Conservation (phyloP, 768 basidiomycete species). For the Dacryopinax spathularia region DNA sequence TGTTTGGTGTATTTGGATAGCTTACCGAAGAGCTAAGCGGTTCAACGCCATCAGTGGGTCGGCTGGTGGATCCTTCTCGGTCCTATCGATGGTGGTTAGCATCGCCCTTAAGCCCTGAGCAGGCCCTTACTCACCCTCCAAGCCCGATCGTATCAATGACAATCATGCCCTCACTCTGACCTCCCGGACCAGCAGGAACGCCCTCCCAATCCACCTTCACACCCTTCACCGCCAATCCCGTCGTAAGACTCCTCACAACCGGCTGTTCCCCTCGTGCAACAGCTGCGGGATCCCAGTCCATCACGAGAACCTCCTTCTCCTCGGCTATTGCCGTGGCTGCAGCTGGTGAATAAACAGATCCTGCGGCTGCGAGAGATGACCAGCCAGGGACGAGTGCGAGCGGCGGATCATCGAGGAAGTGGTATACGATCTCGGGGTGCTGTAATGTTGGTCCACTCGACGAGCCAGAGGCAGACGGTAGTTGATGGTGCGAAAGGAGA, state of each 20-base stretch:
- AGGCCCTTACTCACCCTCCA: not conserved
- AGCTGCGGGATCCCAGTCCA: not conserved
- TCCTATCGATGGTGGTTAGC: not conserved
- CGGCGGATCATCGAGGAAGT: not conserved
- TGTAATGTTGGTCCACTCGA: not conserved
- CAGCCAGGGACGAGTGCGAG: not conserved
- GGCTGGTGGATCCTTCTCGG: not conserved
- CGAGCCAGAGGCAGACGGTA: not conserved
- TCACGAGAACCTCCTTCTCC: not conserved
- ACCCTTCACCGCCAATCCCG: not conserved
- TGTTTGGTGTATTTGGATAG: not conserved
- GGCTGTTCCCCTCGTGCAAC: not conserved
- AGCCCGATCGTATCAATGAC: not conserved
- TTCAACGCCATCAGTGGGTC: not conserved
- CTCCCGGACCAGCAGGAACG: not conserved
- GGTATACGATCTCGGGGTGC: not conserved
- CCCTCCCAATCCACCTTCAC: not conserved
- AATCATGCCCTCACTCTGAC: not conserved
- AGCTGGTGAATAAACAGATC: too few relatives aligned
- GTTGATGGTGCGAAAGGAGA: not conserved
- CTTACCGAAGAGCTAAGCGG: not conserved
- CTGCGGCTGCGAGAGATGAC: not conserved
- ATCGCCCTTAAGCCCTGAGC: not conserved
- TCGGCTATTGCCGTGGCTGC: not conserved
- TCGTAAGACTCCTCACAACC: not conserved